phyloP scores from a whole-genome alignment of 345 rosid species.

The Hibiscus trionum region DNA sequence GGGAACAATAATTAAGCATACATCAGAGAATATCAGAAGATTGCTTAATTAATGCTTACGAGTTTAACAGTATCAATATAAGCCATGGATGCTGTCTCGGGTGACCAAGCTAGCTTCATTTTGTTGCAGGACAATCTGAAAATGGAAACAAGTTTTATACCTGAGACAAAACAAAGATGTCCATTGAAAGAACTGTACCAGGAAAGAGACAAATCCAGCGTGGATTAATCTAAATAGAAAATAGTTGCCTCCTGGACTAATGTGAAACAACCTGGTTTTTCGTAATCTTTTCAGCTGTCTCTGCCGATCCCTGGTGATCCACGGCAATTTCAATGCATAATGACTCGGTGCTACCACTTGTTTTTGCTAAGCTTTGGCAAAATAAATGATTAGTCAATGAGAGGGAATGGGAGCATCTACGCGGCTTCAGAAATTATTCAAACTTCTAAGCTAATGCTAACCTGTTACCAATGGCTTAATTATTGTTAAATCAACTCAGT shows the following conservation, averaged over 20 bases:
- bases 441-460: background rate
- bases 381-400: background rate
- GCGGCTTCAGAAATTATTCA: background rate
- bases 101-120: slow-evolving; percentile 93
- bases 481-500: too few species aligned
- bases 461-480: background rate
- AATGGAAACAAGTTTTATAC: slow-evolving; percentile 17
- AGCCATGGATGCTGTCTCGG: slow-evolving; percentile 72
- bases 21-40: background rate
- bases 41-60: slow-evolving; percentile 30
- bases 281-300: background rate
- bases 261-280: background rate
- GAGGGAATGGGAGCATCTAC: background rate
- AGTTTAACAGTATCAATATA: slow-evolving; percentile 73
- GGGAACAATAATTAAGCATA: background rate
- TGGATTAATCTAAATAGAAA: slow-evolving; percentile 11
- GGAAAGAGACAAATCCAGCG: slow-evolving; percentile 25
- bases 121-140: slow-evolving; percentile 16
- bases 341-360: background rate
- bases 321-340: background rate
- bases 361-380: background rate
- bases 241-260: background rate
- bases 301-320: background rate
- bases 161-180: slow-evolving; percentile 4
- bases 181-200: slow-evolving; percentile 13